Evolutionary conservation across 192 early-diverging fungal species (phyloP).

Genomic region (Entrophospora sp.): DNA sequence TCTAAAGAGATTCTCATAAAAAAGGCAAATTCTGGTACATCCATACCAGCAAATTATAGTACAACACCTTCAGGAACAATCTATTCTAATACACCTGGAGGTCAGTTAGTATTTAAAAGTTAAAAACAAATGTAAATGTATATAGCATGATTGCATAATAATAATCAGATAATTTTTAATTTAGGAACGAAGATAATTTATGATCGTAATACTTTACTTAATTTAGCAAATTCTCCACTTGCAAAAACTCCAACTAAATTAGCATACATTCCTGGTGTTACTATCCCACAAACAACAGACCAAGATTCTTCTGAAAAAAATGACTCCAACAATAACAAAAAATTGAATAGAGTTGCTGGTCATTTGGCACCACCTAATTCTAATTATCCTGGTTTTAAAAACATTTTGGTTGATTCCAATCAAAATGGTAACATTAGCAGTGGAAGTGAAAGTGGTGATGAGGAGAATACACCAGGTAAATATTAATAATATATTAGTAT

Average conservation of each 20-base stretch:
- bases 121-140: too few relatives aligned
- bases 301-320: conserved; percentile 7
- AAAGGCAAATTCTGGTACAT: conserved; percentile 38
- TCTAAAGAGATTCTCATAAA: conserved; percentile 30
- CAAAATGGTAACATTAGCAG: background rate
- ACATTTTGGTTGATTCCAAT: background rate
- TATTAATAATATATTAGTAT: background rate
- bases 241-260: conserved; percentile 46
- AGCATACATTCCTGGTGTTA: conserved; percentile 54
- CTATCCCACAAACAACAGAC: conserved; percentile 22
- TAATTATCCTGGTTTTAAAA: background rate
- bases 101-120: too few relatives aligned
- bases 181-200: conserved; percentile 60
- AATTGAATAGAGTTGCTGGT: background rate
- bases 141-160: too few relatives aligned
- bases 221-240: conserved; percentile 52
- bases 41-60: conserved; percentile 45
- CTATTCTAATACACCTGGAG: conserved; percentile 54
- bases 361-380: conserved; percentile 15
- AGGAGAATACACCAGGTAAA: background rate
- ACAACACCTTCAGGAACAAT: conserved; percentile 55
- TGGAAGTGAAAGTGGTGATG: conserved; percentile 3
- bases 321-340: background rate
- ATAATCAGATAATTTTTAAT: background rate
- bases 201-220: conserved; percentile 50